Evolutionary conservation across 306 rosid species (phyloP), one percentile per base, ranked within the genome.

Genomic region (Phaseolus lunatus): DNA sequence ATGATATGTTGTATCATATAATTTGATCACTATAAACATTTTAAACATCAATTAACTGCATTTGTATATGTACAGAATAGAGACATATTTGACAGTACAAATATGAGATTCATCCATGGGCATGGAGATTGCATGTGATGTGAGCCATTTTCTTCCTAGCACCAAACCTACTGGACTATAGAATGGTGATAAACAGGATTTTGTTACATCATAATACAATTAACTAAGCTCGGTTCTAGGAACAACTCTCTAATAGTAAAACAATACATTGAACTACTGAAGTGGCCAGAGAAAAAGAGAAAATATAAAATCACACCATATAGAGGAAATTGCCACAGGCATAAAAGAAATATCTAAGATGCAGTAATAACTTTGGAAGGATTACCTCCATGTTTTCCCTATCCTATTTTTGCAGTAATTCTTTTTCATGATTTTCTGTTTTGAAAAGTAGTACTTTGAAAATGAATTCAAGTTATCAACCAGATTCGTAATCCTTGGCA

Each of bases 171-270:
- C 29, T 29, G 63, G 45, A 7, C 71, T 70, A 65, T 77, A 61
- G 23, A 59, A 58, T 57, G 43, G 43, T 22, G 27, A 59, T 41
- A 39, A 57, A 45, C 52, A 68, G 41, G 66, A 65, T 22, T 19
- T n/a, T 44, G 29, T 47, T 37, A 53, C 37, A 49, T 69, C 49
- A 59, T 39, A 48, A 7, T 58, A 24, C 9, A 48, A 37, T 71
- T 22, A 76, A 63, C 56, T 62, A 65, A 63, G 31, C 58, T 75
- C 61, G 44, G 69, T 15, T 48, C 61, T 76, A 61, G 72, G 23
- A 75, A 24, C 31, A 48, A 29, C 33, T 24, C 27, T 66, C 18
- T 10, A 18, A 64, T 43, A 11, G 50, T 20, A 23, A 12, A 56
- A 11, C 26, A 20, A 24, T 53, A 20, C 27, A 57, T 4, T 57